A percentile compares a stretch with the other conserved stretches of the same genome.
Conservation (phyloP, 768 basidiomycete species). For the Phlegmacium glaucopus region DNA sequence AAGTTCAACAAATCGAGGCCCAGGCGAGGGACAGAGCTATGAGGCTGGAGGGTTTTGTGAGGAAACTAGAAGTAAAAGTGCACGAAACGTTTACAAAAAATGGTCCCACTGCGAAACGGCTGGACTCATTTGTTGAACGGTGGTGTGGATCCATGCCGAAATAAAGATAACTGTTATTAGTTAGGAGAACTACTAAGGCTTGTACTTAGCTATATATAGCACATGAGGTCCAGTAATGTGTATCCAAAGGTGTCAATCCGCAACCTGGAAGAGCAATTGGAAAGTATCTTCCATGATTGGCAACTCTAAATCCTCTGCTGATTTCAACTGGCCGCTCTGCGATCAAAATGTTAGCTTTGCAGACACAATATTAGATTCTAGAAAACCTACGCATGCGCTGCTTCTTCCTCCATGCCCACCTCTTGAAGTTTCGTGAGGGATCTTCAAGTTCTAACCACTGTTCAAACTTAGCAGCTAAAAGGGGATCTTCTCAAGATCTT, state of each 20-base stretch:
- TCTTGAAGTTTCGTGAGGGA: constrained; percentile 26
- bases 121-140: constrained; percentile 13
- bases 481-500: no score
- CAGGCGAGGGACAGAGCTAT: constrained; percentile 4
- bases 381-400: constrained; percentile 30
- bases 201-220: no score
- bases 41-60: constrained; percentile 13
- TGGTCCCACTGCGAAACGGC: constrained; percentile 7
- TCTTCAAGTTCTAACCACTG: constrained; percentile 32
- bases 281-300: no score
- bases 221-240: no score
- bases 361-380: no score
- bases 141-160: constrained; percentile 2
- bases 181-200: no score
- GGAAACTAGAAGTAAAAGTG: constrained; percentile 14
- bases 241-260: no score
- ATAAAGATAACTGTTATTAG: no score
- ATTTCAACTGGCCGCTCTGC: no score
- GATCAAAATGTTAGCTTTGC: no score
- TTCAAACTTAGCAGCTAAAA: constrained; percentile 25
- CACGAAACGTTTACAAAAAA: constrained; percentile 6
- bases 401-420: constrained; percentile 42
- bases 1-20: constrained; percentile 10
- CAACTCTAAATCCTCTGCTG: no score
- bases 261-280: no score